phyloP scores from a whole-genome alignment of 768 basidiomycete genomes.

The Leccinum arenicola region DNA sequence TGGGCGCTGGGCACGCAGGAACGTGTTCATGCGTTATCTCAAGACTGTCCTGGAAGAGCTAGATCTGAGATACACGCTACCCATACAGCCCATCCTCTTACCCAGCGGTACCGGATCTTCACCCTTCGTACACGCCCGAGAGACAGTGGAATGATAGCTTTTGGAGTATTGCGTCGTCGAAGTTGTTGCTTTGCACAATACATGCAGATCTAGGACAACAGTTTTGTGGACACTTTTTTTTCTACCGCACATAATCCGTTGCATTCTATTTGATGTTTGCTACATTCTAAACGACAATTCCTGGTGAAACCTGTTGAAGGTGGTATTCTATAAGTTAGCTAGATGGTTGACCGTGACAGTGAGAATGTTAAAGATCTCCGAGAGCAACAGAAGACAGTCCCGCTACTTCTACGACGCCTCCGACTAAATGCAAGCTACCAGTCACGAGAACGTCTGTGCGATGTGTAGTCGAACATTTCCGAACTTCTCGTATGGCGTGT shows the following conservation, averaged over 20 bases:
- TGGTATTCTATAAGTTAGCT: conserved; percentile 15
- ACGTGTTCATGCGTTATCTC: conserved; percentile 70
- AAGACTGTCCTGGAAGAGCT: conserved; percentile 72
- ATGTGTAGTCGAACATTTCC: conserved; percentile 35
- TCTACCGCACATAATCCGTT: neutral
- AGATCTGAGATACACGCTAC: conserved; percentile 66
- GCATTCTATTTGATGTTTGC: neutral
- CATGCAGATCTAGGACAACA: neutral
- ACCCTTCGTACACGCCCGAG: neutral
- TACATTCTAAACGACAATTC: neutral
- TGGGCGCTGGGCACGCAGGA: conserved; percentile 73
- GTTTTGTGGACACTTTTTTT: neutral
- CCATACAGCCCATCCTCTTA: conserved; percentile 68
- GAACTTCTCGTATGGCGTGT: conserved; percentile 74
- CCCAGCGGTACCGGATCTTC: conserved; percentile 26
- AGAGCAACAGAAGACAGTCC: conserved; percentile 70
- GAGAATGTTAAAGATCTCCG: conserved; percentile 31
- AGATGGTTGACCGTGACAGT: neutral
- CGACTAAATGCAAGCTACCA: conserved; percentile 91
- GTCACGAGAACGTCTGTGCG: conserved; percentile 72
- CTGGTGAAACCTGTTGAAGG: conserved; percentile 37
- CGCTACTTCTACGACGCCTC: conserved; percentile 91
- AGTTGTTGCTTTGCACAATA: neutral
- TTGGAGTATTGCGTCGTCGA: neutral
- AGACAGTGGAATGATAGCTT: neutral